Evolutionary conservation across 164 flowering plant species (phyloP), one percentile per base, ranked within the genome.

Genomic region (Nymphaea thermarum): DNA sequence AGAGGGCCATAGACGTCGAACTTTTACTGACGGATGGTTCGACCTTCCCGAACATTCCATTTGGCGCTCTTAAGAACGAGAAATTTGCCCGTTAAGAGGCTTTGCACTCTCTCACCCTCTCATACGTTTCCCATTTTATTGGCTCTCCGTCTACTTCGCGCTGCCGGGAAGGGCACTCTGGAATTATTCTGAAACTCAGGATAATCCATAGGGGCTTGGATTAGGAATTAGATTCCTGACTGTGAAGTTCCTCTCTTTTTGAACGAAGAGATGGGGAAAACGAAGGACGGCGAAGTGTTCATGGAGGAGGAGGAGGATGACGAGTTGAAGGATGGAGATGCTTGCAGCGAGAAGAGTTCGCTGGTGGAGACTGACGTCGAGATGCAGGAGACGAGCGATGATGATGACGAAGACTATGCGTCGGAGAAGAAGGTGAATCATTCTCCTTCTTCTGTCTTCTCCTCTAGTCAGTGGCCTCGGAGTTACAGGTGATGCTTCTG

Each of bases 391-490:
- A 51, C 57, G 57, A 51, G 12, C 15, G 57, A 51, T 3, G 57
- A 51, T 15, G 57, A 51, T 15, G 57, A 51, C 14, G 57, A 51
- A 10, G 36, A 25, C 36, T 25, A 25, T 25, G 36, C 36, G 36
- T 51, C 10, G 57, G 70, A 57, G 60, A 62, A 43, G 4, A 45
- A 63, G 12, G 71, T 43, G 47, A n/a, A 43, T 14, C 62, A 6
- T 25, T 16, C 43, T 72, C 60, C 41, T 44, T 66, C 67, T 3
- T 67, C 70, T 42, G 65, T 69, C 17, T 78, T 78, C 43, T 4
- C 66, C 66, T 78, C 78, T 44, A 75, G 18, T 18, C 80, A 72
- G 42, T 78, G 80, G 80, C 80, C 76, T 5, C 78, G 63, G 70
- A 78, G 80, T 70, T 78, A 65, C 72, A 72, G 47, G 80, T 75